A percentile compares a stretch with the other conserved stretches of the same genome.
These are phyloP conservation scores for Pseudonitzschia pungens DNA, from an alignment of 108 stramenopile genomes.

Conservation along the genomic window DNA sequence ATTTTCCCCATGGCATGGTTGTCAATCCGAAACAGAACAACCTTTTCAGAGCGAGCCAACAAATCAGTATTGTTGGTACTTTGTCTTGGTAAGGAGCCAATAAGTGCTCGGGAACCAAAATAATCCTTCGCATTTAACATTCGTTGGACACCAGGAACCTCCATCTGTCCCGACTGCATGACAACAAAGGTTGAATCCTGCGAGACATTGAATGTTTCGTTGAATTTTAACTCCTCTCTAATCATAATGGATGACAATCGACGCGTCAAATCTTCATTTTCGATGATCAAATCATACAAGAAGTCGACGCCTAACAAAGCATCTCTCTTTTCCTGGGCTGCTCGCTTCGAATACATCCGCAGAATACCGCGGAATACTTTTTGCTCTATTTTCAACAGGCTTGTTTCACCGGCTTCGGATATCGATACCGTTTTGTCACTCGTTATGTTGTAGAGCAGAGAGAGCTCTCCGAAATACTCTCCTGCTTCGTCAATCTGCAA, in stretches of 20 bases:
- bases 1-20: constrained; percentile 52
- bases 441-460: constrained; percentile 27
- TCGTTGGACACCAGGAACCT: not conserved
- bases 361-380: constrained; percentile 20
- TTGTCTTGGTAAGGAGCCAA: constrained; percentile 44
- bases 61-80: not conserved
- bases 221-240: constrained; percentile 1
- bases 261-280: not conserved
- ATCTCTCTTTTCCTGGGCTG: constrained; percentile 12
- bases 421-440: constrained; percentile 6
- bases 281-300: constrained; percentile 10
- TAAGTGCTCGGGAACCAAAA: constrained; percentile 83
- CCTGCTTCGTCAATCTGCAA: constrained; percentile 31
- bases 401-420: constrained; percentile 8
- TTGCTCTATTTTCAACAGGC: constrained; percentile 18
- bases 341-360: constrained; percentile 12
- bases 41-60: constrained; percentile 33
- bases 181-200: constrained; percentile 1
- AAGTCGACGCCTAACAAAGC: constrained; percentile 5
- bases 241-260: constrained; percentile 7
- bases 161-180: constrained; percentile 4
- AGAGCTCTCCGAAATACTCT: constrained; percentile 43
- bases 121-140: constrained; percentile 51
- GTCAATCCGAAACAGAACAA: constrained; percentile 32
- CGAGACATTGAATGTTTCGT: constrained; percentile 12